These are phyloP conservation scores for Tremella mesenterica DNA, from an alignment of 768 basidiomycete genomes.

Conservation along the genomic window DNA sequence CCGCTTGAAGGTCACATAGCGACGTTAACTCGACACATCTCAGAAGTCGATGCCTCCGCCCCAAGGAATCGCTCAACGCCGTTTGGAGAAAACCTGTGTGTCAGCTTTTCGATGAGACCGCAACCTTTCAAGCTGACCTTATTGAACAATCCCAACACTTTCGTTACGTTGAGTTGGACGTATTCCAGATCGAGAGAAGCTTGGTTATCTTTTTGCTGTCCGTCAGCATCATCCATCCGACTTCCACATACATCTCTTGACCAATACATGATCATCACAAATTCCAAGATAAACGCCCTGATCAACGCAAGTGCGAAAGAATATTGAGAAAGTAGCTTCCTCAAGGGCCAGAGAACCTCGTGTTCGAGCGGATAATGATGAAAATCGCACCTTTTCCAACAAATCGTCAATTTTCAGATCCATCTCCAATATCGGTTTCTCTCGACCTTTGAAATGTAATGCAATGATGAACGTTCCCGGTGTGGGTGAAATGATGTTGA, in stretches of 20 bases:
- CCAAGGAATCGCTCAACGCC: constrained; percentile 11
- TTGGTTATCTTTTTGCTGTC: constrained; percentile 97
- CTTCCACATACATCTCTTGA: neutral
- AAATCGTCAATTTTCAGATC: constrained; percentile 97
- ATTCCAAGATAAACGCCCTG: too few species aligned
- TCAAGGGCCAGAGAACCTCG: neutral
- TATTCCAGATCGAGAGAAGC: constrained; percentile 94
- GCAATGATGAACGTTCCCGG: constrained; percentile 99
- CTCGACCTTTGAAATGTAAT: constrained; percentile 94
- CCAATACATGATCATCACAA: too few species aligned
- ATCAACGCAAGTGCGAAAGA: too few species aligned
- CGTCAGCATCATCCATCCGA: neutral
- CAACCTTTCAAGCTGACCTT: constrained; percentile 56
- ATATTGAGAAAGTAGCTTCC: neutral
- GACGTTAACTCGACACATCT: too few species aligned
- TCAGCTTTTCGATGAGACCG: neutral
- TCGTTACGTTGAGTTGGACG: constrained; percentile 91
- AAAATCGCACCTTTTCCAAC: constrained; percentile 71
- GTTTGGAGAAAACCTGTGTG: constrained; percentile 28
- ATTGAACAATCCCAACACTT: constrained; percentile 82
- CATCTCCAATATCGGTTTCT: constrained; percentile 99
- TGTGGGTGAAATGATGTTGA: constrained; percentile 95
- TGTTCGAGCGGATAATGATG: too few species aligned
- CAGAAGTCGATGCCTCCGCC: too few species aligned
- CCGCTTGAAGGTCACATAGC: too few species aligned